Percentiles rank a stretch among this genome's conserved stretches.
Evolutionary conservation across 108 stramenopile species (phyloP).

Genomic region (Aurantiochytrium sp.): DNA sequence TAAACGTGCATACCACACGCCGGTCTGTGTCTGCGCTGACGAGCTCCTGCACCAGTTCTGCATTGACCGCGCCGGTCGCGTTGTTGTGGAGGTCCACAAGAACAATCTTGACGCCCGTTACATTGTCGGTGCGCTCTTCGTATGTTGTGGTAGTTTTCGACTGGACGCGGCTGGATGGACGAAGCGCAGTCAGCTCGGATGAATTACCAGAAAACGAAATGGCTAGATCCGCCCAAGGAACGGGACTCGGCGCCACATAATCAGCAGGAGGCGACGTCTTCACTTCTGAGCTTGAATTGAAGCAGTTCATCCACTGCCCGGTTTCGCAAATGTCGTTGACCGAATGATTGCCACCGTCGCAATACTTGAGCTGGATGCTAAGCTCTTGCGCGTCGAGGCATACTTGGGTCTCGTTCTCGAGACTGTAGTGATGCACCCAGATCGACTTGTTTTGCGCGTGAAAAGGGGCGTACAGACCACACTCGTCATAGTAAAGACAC

Average conservation of each 20-base stretch:
- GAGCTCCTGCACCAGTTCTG: not conserved
- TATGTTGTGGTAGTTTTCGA: not conserved
- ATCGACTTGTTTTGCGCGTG: not conserved
- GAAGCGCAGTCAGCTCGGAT: not conserved
- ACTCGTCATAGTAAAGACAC: slow-evolving; percentile 22
- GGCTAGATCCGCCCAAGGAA: not conserved
- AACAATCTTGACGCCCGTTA: not conserved
- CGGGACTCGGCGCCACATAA: not conserved
- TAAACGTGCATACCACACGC: not conserved
- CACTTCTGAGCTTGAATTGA: not conserved
- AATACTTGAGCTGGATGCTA: not conserved
- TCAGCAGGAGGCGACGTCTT: not conserved
- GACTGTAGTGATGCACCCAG: not conserved
- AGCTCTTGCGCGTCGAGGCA: not conserved
- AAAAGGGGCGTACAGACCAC: not conserved
- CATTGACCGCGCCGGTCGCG: not conserved
- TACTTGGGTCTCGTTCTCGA: not conserved
- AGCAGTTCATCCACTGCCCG: not conserved
- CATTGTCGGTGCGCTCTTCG: not conserved
- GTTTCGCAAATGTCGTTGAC: not conserved
- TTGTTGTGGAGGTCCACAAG: not conserved
- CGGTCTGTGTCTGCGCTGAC: not conserved
- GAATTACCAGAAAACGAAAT: not conserved
- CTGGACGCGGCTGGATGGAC: not conserved
- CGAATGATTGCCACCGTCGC: not conserved